Evolutionary conservation across 2,329 filamentous ascomycete genomes (phyloP), one percentile per base, ranked within the genome.

Genomic region (Penicillium nordicum): DNA sequence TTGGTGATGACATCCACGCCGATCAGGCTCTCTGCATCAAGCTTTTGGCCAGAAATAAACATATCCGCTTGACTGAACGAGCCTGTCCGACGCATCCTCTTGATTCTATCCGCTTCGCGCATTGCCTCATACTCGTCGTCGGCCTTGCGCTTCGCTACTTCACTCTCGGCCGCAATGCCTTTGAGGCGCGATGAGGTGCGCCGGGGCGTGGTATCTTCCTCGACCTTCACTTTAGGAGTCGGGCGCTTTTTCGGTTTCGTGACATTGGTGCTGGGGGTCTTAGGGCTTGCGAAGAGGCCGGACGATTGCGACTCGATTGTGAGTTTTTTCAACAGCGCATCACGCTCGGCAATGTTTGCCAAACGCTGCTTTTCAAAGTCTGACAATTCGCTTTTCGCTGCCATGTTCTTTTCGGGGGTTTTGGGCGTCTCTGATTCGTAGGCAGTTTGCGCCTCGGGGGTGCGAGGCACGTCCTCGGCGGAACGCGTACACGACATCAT

Each of bases 331-430:
- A 97, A 76, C 0, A 96, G 81, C 70, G 88, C 90, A 73, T 93
- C 88, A 65, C 95, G 94, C 52, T 89, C 87, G 0, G 88, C 90
- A 40, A 96, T 95, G 63, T 96, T 96, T 58, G 92, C 90, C 16
- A 90, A 83, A 0, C 92, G 83, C 64, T 90, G 86, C 66, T 87
- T 86, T 79, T 96, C 92, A 74, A 96, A 97, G 38, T 91, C 90
- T 74, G 89, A 95, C 65, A 95, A 78, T 36, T 83, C 83, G 30
- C 77, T 71, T 66, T 81, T 57, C 5, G 10, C 32, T 8, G 21
- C 6, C 57, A 43, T 51, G 3, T 32, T 53, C n/a, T 5, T 40
- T 45, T 51, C 32, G 32, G 48, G 29, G 14, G 10, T 16, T 11
- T 30, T 9, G 12, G 41, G 41, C 2, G 32, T 21, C 8, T 6